Conservation (phyloP, 2,329 filamentous ascomycete genomes). For the Microthyrium microscopicum region DNA sequence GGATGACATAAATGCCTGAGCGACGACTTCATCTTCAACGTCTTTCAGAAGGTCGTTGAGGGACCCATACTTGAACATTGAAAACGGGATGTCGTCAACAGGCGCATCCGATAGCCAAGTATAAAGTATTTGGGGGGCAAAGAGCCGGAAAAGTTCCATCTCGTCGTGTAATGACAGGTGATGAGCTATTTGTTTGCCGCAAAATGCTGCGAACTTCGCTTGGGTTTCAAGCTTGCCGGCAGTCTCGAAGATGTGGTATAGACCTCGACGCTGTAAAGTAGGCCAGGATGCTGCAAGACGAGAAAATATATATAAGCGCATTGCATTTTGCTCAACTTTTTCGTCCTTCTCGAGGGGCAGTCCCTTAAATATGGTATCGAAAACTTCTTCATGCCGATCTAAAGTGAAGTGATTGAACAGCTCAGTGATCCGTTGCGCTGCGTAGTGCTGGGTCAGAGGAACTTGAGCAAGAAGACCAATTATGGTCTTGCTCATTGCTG, state of each 20-base stretch:
- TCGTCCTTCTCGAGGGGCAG: conserved; percentile 58
- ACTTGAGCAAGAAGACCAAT: conserved; percentile 53
- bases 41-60: conserved; percentile 53
- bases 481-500: conserved; percentile 53
- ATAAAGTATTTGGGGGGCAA: conserved; percentile 75
- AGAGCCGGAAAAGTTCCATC: conserved; percentile 61
- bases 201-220: conserved; percentile 53
- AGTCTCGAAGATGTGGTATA: conserved; percentile 89
- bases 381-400: conserved; percentile 65
- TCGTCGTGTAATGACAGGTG: conserved; percentile 49
- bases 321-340: conserved; percentile 62
- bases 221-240: conserved; percentile 55
- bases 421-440: conserved; percentile 50
- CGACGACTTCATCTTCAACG: conserved; percentile 60
- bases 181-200: conserved; percentile 48
- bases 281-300: conserved; percentile 70
- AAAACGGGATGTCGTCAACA: conserved; percentile 60
- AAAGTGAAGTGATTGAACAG: conserved; percentile 75
- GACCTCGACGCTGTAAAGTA: conserved; percentile 67
- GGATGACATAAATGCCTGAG: conserved; percentile 67
- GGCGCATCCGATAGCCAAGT: conserved; percentile 57
- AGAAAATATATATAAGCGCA: conserved; percentile 61
- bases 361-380: conserved; percentile 64
- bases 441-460: conserved; percentile 57
- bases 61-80: conserved; percentile 63